Conservation (phyloP, 2,329 filamentous ascomycete genomes). For the Fusarium sp. region DNA sequence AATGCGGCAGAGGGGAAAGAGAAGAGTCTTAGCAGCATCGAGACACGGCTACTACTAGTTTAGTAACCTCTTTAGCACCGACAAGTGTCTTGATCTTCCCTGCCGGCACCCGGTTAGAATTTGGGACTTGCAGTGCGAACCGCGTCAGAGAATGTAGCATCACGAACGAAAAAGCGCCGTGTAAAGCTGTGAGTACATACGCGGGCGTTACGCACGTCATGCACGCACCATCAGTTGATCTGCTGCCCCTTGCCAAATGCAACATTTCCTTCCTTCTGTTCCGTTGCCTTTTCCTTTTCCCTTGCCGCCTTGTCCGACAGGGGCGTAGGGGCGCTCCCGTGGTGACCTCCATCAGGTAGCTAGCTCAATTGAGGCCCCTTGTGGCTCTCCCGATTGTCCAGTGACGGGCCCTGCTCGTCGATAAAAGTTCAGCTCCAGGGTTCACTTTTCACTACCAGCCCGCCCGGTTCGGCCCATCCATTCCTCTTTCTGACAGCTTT, state of each 20-base stretch:
- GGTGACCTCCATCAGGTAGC: neutral
- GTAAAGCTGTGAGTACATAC: neutral
- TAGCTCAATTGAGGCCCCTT: slow-evolving; percentile 8
- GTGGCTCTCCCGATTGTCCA: slow-evolving; percentile 2
- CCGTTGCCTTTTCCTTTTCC: neutral
- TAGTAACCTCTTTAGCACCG: neutral
- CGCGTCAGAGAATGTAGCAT: neutral
- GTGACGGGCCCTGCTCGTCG: neutral
- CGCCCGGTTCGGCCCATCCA: slow-evolving; percentile 5
- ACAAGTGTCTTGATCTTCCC: neutral
- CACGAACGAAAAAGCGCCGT: neutral
- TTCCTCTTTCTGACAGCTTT: neutral
- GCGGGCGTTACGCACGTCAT: neutral
- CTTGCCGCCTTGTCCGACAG: neutral
- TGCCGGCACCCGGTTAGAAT: neutral
- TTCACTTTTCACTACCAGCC: neutral
- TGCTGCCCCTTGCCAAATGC: neutral
- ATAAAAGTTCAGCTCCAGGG: neutral
- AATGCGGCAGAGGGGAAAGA: neutral
- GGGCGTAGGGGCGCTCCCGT: neutral
- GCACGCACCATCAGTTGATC: slow-evolving; percentile 5
- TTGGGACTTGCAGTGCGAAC: neutral
- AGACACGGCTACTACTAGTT: slow-evolving; percentile 19
- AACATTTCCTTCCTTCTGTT: neutral
- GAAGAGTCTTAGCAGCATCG: neutral